Percentiles rank a stretch among this genome's conserved stretches.
These are phyloP conservation scores for Mucuna pruriens DNA, from an alignment of 306 rosid species.

Conservation along the genomic window DNA sequence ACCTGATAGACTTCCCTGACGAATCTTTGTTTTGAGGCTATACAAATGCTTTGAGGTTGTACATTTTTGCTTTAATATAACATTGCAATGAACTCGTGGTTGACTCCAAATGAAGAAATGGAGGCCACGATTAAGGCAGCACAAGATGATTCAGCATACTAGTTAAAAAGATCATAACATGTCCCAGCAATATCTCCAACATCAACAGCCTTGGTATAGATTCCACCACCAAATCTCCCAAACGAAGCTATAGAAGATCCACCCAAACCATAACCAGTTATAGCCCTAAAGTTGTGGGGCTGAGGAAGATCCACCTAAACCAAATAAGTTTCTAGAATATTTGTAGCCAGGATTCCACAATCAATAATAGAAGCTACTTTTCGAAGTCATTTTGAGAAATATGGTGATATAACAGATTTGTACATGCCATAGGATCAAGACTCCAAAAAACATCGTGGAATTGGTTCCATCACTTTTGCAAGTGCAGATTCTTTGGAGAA, in stretches of 20 bases:
- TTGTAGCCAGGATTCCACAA: conserved; percentile 93
- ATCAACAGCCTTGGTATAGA: conserved; percentile 87
- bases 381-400: conserved; percentile 94
- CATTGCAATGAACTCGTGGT: conserved; percentile 81
- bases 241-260: conserved; percentile 86
- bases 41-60: conserved; percentile 83
- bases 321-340: conserved; percentile 88
- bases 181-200: conserved; percentile 88
- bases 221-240: conserved; percentile 85
- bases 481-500: conserved; percentile 92
- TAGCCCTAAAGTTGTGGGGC: no score
- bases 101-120: conserved; percentile 79
- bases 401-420: conserved; percentile 95
- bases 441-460: conserved; percentile 89
- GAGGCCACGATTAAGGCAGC: conserved; percentile 91
- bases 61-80: no score
- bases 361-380: conserved; percentile 85
- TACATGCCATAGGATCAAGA: conserved; percentile 99
- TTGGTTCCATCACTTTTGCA: conserved; percentile 94
- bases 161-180: conserved; percentile 87
- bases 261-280: conserved; percentile 87
- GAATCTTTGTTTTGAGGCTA: conserved; percentile 80
- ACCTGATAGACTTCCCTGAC: conserved; percentile 83
- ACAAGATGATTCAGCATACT: conserved; percentile 86
- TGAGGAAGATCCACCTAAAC: no score